A percentile compares a stretch with the other conserved stretches of the same genome.
Evolutionary conservation across 768 basidiomycete genomes (phyloP).

Genomic region (Lactarius tabidus): DNA sequence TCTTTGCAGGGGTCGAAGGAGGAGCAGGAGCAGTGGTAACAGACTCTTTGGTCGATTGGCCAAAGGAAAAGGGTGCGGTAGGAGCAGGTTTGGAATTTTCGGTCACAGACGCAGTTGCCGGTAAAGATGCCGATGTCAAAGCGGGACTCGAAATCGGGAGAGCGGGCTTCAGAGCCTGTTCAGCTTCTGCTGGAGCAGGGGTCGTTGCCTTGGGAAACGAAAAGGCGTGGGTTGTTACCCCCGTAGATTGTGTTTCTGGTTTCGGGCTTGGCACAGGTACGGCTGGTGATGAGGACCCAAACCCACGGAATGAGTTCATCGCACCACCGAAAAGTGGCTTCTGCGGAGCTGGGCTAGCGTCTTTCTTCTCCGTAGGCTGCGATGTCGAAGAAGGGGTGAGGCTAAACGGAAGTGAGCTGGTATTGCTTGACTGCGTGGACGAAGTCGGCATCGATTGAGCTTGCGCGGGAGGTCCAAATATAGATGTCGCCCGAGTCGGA

Average conservation of each 20-base stretch:
- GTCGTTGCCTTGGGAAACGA: conserved; percentile 5
- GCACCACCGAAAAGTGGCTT: conserved; percentile 17
- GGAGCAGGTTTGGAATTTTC: conserved; percentile 13
- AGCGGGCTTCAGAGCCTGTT: conserved; percentile 18
- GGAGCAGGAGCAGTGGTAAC: background rate
- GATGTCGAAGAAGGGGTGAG: conserved; percentile 9
- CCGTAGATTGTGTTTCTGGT: background rate
- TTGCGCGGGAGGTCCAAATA: conserved; percentile 2
- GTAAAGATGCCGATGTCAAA: conserved; percentile 1
- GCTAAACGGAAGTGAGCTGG: conserved; percentile 17
- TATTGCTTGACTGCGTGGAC: background rate
- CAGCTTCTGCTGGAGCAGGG: background rate
- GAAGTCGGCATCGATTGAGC: background rate
- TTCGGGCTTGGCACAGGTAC: background rate
- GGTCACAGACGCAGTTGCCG: background rate
- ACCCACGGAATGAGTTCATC: conserved; percentile 13
- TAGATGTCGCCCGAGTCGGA: conserved; percentile 1
- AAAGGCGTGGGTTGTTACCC: conserved; percentile 11
- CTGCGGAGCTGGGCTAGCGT: background rate
- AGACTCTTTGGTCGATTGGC: conserved; percentile 6
- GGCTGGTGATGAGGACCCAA: conserved; percentile 10
- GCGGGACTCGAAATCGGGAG: conserved; percentile 9
- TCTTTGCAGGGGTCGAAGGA: conserved; percentile 16
- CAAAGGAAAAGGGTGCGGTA: conserved; percentile 1
- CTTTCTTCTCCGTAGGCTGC: conserved; percentile 12